Evolutionary conservation across 2,329 filamentous ascomycete genomes (phyloP).

Genomic region (Alternaria rosae): DNA sequence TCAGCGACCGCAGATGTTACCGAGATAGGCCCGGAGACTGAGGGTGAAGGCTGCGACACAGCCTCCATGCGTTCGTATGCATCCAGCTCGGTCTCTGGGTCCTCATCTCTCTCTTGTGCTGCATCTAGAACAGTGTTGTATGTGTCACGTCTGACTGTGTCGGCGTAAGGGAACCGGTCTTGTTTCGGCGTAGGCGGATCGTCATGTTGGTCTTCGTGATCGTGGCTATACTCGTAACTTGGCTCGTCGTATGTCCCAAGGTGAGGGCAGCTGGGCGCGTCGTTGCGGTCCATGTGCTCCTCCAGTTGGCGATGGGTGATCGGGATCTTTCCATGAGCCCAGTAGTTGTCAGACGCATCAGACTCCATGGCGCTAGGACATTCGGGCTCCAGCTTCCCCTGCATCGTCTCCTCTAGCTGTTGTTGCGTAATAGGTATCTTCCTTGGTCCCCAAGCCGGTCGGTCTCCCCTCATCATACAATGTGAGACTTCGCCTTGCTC

Average conservation of each 20-base stretch:
- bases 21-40: slow-evolving; percentile 12
- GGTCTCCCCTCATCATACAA: slow-evolving; percentile 3
- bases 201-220: slow-evolving; percentile 45
- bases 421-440: slow-evolving; percentile 1
- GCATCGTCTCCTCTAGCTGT: not conserved
- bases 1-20: slow-evolving; percentile 6
- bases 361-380: slow-evolving; percentile 14
- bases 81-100: slow-evolving; percentile 58
- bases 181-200: slow-evolving; percentile 41
- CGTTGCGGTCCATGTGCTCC: not conserved
- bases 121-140: not conserved
- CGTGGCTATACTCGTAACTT: slow-evolving; percentile 43
- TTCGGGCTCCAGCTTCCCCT: not conserved
- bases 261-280: not conserved
- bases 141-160: not conserved
- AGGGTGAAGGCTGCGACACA: not conserved
- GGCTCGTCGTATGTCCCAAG: slow-evolving; percentile 35
- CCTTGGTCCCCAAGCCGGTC: slow-evolving; percentile 14
- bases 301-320: slow-evolving; percentile 13
- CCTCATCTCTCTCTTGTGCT: not conserved
- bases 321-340: slow-evolving; percentile 1
- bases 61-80: slow-evolving; percentile 58
- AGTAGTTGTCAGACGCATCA: not conserved
- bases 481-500: slow-evolving; percentile 19
- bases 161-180: slow-evolving; percentile 10